Percentiles rank a stretch among this genome's conserved stretches.
phyloP scores from a whole-genome alignment of 768 basidiomycete genomes.

The Suillus sp. region DNA sequence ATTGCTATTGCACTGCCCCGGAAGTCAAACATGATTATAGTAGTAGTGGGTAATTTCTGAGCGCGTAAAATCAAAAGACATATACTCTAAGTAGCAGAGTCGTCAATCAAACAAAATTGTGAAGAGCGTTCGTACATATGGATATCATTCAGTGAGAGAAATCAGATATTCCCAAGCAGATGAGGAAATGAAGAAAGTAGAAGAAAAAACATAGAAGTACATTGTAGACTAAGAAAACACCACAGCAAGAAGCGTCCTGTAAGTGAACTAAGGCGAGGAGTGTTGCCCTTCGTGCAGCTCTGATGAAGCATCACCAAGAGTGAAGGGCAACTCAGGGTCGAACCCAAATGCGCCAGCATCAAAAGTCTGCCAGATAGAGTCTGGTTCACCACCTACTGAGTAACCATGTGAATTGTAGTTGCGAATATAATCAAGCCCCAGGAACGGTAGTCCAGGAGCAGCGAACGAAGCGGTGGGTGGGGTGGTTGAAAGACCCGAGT shows the following conservation, averaged over 20 bases:
- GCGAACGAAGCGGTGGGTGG: conserved; percentile 67
- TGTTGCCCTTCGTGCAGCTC: conserved; percentile 34
- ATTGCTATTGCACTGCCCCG: background rate
- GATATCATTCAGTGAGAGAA: conserved; percentile 30
- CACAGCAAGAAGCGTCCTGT: background rate
- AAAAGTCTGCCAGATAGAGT: conserved; percentile 58
- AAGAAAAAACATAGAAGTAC: conserved; percentile 25
- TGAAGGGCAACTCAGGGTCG: conserved; percentile 79
- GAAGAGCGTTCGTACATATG: conserved; percentile 22
- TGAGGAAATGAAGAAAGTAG: conserved; percentile 4
- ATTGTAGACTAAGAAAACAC: conserved; percentile 12
- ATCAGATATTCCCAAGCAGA: background rate
- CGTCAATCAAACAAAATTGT: conserved; percentile 18
- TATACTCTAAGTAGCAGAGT: conserved; percentile 12
- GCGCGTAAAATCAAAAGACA: conserved; percentile 22
- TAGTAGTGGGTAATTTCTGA: conserved; percentile 24
- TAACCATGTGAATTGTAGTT: conserved; percentile 62
- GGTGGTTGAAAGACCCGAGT: conserved; percentile 52
- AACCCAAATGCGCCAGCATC: conserved; percentile 74
- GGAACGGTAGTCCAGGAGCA: conserved; percentile 78
- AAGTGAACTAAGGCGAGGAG: conserved; percentile 25
- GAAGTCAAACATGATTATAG: conserved; percentile 24
- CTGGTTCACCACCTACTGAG: conserved; percentile 37
- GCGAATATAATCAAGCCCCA: conserved; percentile 80
- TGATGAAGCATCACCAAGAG: conserved; percentile 41